Base-by-base conservation (phyloP, 2,329 filamentous ascomycete genomes). In the Ilyonectria mors-panacis region DNA sequence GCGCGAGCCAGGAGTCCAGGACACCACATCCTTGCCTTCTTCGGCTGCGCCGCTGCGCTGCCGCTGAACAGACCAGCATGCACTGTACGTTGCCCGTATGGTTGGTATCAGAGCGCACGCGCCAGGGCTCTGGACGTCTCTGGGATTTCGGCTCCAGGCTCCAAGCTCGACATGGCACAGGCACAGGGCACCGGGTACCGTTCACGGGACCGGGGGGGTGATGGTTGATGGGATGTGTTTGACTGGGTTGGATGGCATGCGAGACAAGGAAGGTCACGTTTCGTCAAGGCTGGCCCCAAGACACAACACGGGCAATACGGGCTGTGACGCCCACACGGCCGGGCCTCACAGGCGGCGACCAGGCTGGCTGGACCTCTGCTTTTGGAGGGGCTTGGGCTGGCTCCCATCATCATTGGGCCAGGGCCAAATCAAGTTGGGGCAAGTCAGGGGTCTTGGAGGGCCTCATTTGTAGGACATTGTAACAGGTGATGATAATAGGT, bases 371-470 rank as follows among this genome's bases (percentile, higher is more conserved):
- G n/a, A 8, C 8, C 48, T 42, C 39, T n/a, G 17, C 15, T 42
- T 42, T 17, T 33, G 48, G 48, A 28, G 12, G 48, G 48, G 10
- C 60, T 53, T 26, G 44, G 19, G 5, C 51, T 9, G n/a, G 9
- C 21, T 42, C 26, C 30, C 55, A n/a, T 45, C 39, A 23, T 39
- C 56, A 59, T 65, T 54, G 50, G 48, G 10, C 28, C 56, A 50
- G 17, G 54, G 48, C 62, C 39, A 53, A 12, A 37, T 56, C 44
- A 53, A 51, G 21, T 35, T 21, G 54, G 39, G 39, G 23, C 55
- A 65, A 65, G 62, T 65, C 56, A 59, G 56, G 62, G 50, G 55
- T 47, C 44, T 19, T 47, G 35, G 48, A 51, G 42, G 56, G 56
- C 62, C 62, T 64, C 62, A 44, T 45, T 42, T 53, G 26, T 37